Evolutionary conservation across 306 rosid genomes (phyloP).

Genomic region (Oxytropis ochrocephala): DNA sequence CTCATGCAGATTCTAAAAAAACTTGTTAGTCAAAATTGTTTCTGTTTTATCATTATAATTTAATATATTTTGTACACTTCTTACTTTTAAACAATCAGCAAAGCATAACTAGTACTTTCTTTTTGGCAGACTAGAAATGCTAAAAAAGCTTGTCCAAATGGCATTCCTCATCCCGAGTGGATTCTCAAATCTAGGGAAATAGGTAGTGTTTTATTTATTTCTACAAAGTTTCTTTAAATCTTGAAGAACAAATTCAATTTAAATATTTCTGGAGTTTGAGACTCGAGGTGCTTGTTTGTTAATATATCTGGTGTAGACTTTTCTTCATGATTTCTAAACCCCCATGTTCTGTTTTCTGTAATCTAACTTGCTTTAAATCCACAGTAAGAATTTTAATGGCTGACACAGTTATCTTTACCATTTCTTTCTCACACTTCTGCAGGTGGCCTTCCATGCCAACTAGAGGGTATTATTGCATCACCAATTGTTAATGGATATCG

Average conservation of each 20-base stretch:
- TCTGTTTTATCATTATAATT: not conserved
- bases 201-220: slow-evolving; percentile 40
- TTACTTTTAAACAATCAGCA: not conserved
- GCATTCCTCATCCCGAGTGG: slow-evolving; percentile 85
- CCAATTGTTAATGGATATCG: slow-evolving; percentile 89
- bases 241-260: not conserved
- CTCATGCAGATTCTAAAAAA: slow-evolving; percentile 67
- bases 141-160: slow-evolving; percentile 86
- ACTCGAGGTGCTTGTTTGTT: not conserved
- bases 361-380: not conserved
- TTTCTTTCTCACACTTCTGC: slow-evolving; percentile 19
- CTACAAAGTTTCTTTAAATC: not conserved
- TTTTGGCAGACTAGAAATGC: slow-evolving; percentile 74
- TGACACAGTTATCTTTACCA: slow-evolving; percentile 1
- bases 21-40: slow-evolving; percentile 54
- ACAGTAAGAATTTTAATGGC: not conserved
- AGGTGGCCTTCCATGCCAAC: slow-evolving; percentile 93
- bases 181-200: slow-evolving; percentile 70
- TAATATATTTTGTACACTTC: not conserved
- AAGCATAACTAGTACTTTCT: not conserved
- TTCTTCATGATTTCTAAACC: not conserved
- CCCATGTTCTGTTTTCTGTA: not conserved
- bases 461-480: slow-evolving; percentile 80
- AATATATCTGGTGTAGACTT: not conserved
- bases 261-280: not conserved